Base-by-base conservation (phyloP, 2,329 filamentous ascomycete genomes). In the Epicoccum sorghinum region DNA sequence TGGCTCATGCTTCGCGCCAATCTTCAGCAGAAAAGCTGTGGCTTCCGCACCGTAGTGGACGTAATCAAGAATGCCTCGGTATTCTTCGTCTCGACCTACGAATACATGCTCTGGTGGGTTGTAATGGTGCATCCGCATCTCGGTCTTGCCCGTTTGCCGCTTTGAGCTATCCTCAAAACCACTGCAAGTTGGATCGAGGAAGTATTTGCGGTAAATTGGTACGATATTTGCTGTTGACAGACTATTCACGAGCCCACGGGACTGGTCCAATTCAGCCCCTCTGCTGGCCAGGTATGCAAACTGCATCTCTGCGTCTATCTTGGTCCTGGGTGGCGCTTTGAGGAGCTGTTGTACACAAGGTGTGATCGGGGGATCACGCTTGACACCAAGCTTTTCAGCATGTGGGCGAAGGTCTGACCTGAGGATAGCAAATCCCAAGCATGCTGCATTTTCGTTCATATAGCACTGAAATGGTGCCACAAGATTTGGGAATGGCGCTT, bases 21-120 rank as follows among this genome's bases (percentile, higher is more conserved):
- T 91, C 58, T 90, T 90, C 64, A 92, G 85, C 14, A 99, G 78
- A 67, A 99, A 99, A 0, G 89, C 81, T 67, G 98, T 98, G 2
- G 91, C 93, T 69, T 93, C 87, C 30, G 82, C 78, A 0, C 93
- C 92, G 77, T 97, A 99, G 71, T 98, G 90, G 12, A 98, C 93
- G 74, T 97, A 99, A 70, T 98, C 92, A 62, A 99, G 96, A 29
- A 99, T 96, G 29, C 96, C 90, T 9, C 86, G 89, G 66, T 96
- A 99, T 61, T 87, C 82, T 50, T 84, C 79, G 47, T 83, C 80
- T 30, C 83, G 80, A 7, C 95, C 95, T 2, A 99, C 81, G 71
- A 96, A 99, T 59, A 89, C 92, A 36, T 86, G 81, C 40, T 82
- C 83, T 4, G 95, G 93, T 13, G 84, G 81, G 39, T 92, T 81